phyloP scores from a whole-genome alignment of 2,329 filamentous ascomycete species.

The Fusarium euwallaceae region DNA sequence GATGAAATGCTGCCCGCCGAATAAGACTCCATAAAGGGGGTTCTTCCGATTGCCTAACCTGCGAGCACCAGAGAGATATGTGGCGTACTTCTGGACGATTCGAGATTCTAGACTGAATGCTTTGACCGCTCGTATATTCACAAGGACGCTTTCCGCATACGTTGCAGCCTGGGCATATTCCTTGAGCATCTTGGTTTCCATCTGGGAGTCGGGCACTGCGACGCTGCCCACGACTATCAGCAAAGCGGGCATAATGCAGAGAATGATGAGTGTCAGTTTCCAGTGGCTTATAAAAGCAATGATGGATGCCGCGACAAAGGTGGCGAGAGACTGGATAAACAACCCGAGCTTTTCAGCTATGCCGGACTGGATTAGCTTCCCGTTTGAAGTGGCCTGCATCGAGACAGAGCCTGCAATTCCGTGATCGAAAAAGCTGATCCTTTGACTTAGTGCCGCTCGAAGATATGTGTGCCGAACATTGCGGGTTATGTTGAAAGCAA shows the following conservation, averaged over 20 bases:
- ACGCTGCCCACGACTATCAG: slow-evolving; percentile 44
- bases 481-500: too few species aligned
- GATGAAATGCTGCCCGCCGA: slow-evolving; percentile 29
- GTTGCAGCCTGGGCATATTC: slow-evolving; percentile 46
- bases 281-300: slow-evolving; percentile 54
- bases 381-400: slow-evolving; percentile 51
- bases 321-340: slow-evolving; percentile 51
- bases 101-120: slow-evolving; percentile 54
- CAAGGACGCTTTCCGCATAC: slow-evolving; percentile 51
- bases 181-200: slow-evolving; percentile 44
- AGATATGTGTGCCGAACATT: too few species aligned
- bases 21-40: background rate
- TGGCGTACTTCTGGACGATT: slow-evolving; percentile 52
- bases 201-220: slow-evolving; percentile 38
- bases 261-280: slow-evolving; percentile 56
- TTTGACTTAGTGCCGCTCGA: too few species aligned
- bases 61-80: slow-evolving; percentile 50
- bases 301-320: slow-evolving; percentile 53
- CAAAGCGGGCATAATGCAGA: slow-evolving; percentile 43
- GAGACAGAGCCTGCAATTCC: slow-evolving; percentile 38
- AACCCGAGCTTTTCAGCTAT: slow-evolving; percentile 13
- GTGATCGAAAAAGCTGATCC: too few species aligned
- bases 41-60: background rate
- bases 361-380: slow-evolving; percentile 43
- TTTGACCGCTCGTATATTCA: slow-evolving; percentile 53